Evolutionary conservation across 352 stramenopile genomes (phyloP).

Genomic region (Phytophthora palmivora): DNA sequence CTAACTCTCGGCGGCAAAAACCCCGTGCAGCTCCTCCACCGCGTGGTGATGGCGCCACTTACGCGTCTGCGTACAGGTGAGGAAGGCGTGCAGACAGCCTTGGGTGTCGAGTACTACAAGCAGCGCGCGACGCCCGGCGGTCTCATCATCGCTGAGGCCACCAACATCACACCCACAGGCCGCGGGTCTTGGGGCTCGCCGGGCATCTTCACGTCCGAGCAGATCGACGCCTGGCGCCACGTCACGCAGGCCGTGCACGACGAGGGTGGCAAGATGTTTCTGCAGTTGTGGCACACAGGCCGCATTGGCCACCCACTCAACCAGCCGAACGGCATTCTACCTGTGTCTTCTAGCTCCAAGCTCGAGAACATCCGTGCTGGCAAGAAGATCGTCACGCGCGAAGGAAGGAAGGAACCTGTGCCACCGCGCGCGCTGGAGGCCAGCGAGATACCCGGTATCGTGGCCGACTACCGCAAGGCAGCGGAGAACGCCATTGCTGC

Average conservation of each 20-base stretch:
- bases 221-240: conserved; percentile 59
- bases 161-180: conserved; percentile 59
- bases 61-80: conserved; percentile 54
- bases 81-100: conserved; percentile 42
- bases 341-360: conserved; percentile 66
- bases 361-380: conserved; percentile 35
- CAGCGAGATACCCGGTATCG: conserved; percentile 73
- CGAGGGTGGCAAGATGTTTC: conserved; percentile 79
- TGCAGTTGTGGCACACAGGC: conserved; percentile 91
- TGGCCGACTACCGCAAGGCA: conserved; percentile 76
- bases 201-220: conserved; percentile 61
- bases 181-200: conserved; percentile 57
- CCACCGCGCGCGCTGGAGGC: conserved; percentile 68
- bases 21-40: conserved; percentile 59
- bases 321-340: conserved; percentile 61
- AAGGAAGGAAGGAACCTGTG: conserved; percentile 50
- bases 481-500: conserved; percentile 73
- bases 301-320: conserved; percentile 72
- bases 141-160: conserved; percentile 70
- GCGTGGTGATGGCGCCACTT: conserved; percentile 75
- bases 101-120: conserved; percentile 67
- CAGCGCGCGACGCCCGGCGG: conserved; percentile 63
- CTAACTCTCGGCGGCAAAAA: conserved; percentile 65
- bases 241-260: conserved; percentile 75
- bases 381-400: conserved; percentile 52